Conservation (phyloP, 768 basidiomycete species). For the Boletus subcaerulescens region DNA sequence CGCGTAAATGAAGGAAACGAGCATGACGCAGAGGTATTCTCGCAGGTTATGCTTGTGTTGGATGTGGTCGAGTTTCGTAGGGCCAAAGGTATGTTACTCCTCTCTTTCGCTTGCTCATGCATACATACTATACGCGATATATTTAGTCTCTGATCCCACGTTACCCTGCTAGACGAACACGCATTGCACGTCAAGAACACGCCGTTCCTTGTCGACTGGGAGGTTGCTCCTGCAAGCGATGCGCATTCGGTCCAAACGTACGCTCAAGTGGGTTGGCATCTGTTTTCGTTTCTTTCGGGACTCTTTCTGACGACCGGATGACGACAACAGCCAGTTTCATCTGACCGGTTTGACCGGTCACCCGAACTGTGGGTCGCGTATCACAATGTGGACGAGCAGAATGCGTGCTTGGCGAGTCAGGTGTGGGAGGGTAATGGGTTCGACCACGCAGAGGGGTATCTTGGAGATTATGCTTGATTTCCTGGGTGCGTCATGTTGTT, state of each 20-base stretch:
- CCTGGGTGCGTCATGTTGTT: slow-evolving; percentile 50
- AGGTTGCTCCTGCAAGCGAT: too few species aligned
- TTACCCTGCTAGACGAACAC: not conserved
- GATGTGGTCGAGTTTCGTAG: too few species aligned
- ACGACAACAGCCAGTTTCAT: slow-evolving; percentile 71
- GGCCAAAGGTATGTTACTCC: too few species aligned
- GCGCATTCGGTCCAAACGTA: slow-evolving; percentile 63
- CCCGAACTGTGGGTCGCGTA: slow-evolving; percentile 83
- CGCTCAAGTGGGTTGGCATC: slow-evolving; percentile 63
- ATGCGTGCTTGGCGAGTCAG: slow-evolving; percentile 72
- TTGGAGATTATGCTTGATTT: slow-evolving; percentile 56
- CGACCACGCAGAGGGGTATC: slow-evolving; percentile 67
- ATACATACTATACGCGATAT: too few species aligned
- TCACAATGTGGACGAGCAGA: slow-evolving; percentile 89
- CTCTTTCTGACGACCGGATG: not conserved
- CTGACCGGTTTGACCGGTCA: slow-evolving; percentile 90
- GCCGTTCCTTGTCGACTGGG: slow-evolving; percentile 47
- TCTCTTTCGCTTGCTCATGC: too few species aligned
- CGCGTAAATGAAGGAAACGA: too few species aligned
- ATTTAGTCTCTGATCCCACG: not conserved
- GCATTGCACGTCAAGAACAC: slow-evolving; percentile 20
- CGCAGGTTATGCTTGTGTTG: too few species aligned
- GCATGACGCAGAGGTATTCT: too few species aligned
- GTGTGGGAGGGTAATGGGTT: slow-evolving; percentile 96
- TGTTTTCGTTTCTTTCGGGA: too few species aligned